phyloP scores from a whole-genome alignment of 2,329 filamentous ascomycete species.

The Diaporthe sp. region DNA sequence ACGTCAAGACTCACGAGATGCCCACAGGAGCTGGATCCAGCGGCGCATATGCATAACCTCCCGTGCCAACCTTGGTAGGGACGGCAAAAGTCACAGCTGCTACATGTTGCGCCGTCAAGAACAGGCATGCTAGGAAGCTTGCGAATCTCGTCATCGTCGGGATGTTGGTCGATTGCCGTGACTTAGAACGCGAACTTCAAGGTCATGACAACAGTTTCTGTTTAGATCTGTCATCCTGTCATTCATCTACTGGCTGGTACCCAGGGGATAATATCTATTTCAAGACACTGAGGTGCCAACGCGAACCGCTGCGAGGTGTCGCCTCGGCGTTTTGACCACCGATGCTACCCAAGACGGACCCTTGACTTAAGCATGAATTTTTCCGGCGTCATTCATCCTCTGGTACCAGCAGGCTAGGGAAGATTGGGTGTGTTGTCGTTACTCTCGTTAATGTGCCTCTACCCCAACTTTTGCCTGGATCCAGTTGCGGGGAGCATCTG shows the following conservation, averaged over 20 bases:
- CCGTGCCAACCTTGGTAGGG: slow-evolving; percentile 28
- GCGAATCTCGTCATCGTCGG: slow-evolving; percentile 12
- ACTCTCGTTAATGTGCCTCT: background rate
- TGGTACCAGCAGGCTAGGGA: background rate
- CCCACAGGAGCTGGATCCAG: slow-evolving; percentile 39
- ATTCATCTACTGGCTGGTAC: background rate
- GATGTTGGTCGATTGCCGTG: background rate
- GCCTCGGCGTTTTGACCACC: slow-evolving; percentile 30
- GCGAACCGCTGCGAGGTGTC: background rate
- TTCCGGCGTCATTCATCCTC: slow-evolving; percentile 8
- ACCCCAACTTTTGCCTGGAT: slow-evolving; percentile 5
- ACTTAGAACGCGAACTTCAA: background rate
- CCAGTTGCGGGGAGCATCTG: background rate
- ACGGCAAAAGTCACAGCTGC: slow-evolving; percentile 39
- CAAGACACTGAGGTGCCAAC: background rate
- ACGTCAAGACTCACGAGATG: slow-evolving; percentile 35
- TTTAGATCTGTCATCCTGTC: background rate
- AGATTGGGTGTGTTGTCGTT: background rate
- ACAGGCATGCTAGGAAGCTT: slow-evolving; percentile 24
- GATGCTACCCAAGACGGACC: slow-evolving; percentile 31
- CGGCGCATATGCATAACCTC: slow-evolving; percentile 36
- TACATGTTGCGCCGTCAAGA: slow-evolving; percentile 14
- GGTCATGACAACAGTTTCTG: background rate
- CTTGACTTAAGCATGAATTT: background rate
- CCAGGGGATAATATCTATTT: background rate